Evolutionary conservation across 176 grass and related monocot genomes (phyloP).

Genomic region (Carex littledalei): DNA sequence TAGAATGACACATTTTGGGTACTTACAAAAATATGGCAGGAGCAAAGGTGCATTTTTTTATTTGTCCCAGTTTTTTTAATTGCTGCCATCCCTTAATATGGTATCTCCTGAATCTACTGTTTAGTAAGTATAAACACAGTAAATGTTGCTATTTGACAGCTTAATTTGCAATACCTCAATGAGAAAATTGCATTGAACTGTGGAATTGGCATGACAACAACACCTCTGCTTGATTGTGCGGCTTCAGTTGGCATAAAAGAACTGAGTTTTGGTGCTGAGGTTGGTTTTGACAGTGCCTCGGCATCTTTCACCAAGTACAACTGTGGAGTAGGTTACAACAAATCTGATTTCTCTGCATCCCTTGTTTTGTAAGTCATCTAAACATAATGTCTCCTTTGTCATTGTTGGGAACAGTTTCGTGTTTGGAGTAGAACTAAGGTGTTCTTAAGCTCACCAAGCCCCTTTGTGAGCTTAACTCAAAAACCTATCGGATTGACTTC

Average conservation of each 20-base stretch:
- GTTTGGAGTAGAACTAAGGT: no score
- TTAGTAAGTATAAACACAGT: neutral
- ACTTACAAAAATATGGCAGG: neutral
- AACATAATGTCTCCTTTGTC: neutral
- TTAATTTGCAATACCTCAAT: slow-evolving; percentile 84
- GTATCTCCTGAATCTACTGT: neutral
- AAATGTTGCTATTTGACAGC: slow-evolving; percentile 33
- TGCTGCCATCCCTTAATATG: neutral
- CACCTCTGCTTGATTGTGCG: slow-evolving; percentile 66
- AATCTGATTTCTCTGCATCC: slow-evolving; percentile 58
- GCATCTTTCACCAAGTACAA: slow-evolving; percentile 90
- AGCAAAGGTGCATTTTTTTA: neutral
- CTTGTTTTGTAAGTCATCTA: slow-evolving; percentile 55
- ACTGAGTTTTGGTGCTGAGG: slow-evolving; percentile 56
- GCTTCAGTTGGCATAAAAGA: slow-evolving; percentile 50
- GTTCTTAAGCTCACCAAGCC: no score
- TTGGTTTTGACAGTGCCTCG: slow-evolving; percentile 90
- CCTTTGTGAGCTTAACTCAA: no score
- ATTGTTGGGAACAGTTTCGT: neutral
- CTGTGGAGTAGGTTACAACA: slow-evolving; percentile 66
- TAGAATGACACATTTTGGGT: neutral
- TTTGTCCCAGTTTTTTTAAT: neutral
- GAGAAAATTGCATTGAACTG: slow-evolving; percentile 53
- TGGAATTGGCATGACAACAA: slow-evolving; percentile 58
- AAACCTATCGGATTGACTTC: no score